Evolutionary conservation across 1,139 yeast species (phyloP).

Genomic region (Pichia sp.): DNA sequence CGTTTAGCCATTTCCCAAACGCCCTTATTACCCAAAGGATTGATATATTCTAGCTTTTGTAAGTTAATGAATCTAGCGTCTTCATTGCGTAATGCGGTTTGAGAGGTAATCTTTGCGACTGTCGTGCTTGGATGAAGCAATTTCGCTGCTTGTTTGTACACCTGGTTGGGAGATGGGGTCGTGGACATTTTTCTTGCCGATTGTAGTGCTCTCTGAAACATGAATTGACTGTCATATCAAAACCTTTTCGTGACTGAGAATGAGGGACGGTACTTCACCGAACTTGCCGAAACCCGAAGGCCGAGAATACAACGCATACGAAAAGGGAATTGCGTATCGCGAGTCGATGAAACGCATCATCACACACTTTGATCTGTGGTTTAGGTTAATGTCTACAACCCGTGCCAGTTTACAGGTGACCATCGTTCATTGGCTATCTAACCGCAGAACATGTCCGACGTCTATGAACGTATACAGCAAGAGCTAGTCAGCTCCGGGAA

Average conservation of each 20-base stretch:
- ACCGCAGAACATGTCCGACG: slow-evolving; percentile 40
- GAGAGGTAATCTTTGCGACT: slow-evolving; percentile 30
- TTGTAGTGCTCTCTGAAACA: not conserved
- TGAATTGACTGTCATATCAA: too few species aligned
- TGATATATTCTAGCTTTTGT: slow-evolving; percentile 57
- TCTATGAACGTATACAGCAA: slow-evolving; percentile 60
- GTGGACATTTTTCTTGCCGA: slow-evolving; percentile 3
- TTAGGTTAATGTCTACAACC: too few species aligned
- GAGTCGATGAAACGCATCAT: too few species aligned
- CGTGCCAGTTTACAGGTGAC: too few species aligned
- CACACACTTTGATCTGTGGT: too few species aligned
- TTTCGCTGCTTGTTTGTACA: slow-evolving; percentile 9
- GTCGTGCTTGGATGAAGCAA: slow-evolving; percentile 12
- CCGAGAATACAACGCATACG: too few species aligned
- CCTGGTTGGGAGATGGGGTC: too few species aligned
- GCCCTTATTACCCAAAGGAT: slow-evolving; percentile 58
- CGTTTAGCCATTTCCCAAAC: slow-evolving; percentile 93
- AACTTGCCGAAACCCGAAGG: too few species aligned
- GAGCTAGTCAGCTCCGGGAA: slow-evolving; percentile 73
- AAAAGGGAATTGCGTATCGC: too few species aligned
- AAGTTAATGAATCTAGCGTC: slow-evolving; percentile 57
- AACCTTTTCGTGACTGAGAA: too few species aligned
- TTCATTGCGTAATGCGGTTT: slow-evolving; percentile 29
- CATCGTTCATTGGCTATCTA: too few species aligned
- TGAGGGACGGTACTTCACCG: too few species aligned